A percentile compares a stretch with the other conserved stretches of the same genome.
Evolutionary conservation across 768 basidiomycete genomes (phyloP).

Genomic region (Pholiota molesta): DNA sequence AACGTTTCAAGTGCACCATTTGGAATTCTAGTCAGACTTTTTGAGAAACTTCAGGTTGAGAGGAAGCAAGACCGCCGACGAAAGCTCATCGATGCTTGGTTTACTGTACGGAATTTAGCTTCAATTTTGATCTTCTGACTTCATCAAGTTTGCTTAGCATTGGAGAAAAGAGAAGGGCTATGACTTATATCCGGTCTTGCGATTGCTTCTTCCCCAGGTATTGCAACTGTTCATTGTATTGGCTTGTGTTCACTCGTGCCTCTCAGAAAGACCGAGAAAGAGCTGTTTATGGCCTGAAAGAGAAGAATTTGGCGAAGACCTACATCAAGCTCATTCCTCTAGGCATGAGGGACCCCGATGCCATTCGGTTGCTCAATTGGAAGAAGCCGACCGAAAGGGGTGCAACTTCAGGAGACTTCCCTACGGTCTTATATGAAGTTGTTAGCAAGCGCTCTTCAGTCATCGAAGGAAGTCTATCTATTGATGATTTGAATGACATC

Average conservation of each 20-base stretch:
- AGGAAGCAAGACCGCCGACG: slow-evolving; percentile 74
- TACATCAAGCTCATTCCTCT: slow-evolving; percentile 91
- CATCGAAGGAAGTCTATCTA: slow-evolving; percentile 69
- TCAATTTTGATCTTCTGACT: slow-evolving; percentile 3
- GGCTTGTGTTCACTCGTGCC: slow-evolving; percentile 2
- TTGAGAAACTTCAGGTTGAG: slow-evolving; percentile 74
- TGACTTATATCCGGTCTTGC: slow-evolving; percentile 88
- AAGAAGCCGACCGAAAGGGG: slow-evolving; percentile 77
- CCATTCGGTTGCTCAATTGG: slow-evolving; percentile 86
- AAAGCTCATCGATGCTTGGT: slow-evolving; percentile 76
- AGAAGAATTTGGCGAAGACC: slow-evolving; percentile 90
- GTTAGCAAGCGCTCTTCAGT: slow-evolving; percentile 84
- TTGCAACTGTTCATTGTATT: neutral
- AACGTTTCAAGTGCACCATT: slow-evolving; percentile 75
- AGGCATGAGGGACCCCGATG: slow-evolving; percentile 77
- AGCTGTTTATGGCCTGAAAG: slow-evolving; percentile 91
- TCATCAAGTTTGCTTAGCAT: slow-evolving; percentile 47
- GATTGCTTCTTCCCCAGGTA: slow-evolving; percentile 90
- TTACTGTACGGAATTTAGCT: slow-evolving; percentile 58
- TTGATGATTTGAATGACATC: slow-evolving; percentile 83
- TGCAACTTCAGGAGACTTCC: slow-evolving; percentile 85
- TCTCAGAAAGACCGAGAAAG: slow-evolving; percentile 91
- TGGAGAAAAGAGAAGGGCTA: slow-evolving; percentile 88
- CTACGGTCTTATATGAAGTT: slow-evolving; percentile 84
- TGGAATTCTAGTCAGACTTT: slow-evolving; percentile 66